Base-by-base conservation (phyloP, 805 yeast genomes). In the Scheffersomyces amazonensis region DNA sequence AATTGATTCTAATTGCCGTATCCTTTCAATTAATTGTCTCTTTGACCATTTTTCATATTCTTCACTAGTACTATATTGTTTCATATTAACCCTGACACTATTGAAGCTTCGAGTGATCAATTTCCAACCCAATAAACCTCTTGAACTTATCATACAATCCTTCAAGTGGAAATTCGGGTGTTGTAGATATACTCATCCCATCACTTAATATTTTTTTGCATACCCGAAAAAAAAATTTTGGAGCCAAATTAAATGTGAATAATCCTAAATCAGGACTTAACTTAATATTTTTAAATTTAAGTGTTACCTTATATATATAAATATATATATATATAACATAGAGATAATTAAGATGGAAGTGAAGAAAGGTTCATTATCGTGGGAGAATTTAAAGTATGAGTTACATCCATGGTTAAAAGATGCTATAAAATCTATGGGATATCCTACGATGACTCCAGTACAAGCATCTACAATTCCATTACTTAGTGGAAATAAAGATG, bases 401-500 rank as follows among this genome's bases (percentile, higher is more conserved):
- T 56, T 87, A 22, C 77, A 77, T 27, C 83, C 87, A 7, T 87
- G 95, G 95, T 58, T 87, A 22, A 44, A 47, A 20, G 83, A 80
- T 2, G 93, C 96, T 2, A 71, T 90, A 10, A 61, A 66, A n/a
- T 76, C 90, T 1, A 56, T 83, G 43, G 96, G 95, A 2, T 90
- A 76, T 56, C 75, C 77, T 2, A 58, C 76, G 10, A 88, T 91
- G 96, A 93, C 99, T 0, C 96, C 99, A 0, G 99, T 93, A 0
- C 99, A 93, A 57, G 98, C 99, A 0, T 79, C 97, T 0, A 82
- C 95, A 0, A 85, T 93, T 35, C 99, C 99, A 0, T 65, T 90
- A 42, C 76, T 93, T 47, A 62, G 83, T 16, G 80, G 80, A 15
- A 85, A 89, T 54, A 91, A 91, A 53, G 99, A 93, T 62, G 96